Percentiles rank a stretch among this genome's conserved stretches.
Evolutionary conservation across 192 early-diverging fungal genomes (phyloP).

Genomic region (Piromyces sp.): DNA sequence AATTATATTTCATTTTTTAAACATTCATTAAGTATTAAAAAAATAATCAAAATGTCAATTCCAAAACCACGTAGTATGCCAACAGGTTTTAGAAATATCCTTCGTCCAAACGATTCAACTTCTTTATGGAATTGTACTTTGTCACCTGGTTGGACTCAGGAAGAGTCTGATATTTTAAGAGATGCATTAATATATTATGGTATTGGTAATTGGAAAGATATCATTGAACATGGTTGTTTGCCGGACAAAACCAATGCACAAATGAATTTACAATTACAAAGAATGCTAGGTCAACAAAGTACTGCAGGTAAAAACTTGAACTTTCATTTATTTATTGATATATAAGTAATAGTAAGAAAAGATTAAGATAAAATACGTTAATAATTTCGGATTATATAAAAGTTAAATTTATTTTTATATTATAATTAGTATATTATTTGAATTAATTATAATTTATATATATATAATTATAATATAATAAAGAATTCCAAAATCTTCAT

Average conservation of each 20-base stretch:
- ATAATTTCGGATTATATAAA: too few species aligned
- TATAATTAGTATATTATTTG: too few species aligned
- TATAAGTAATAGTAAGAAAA: too few species aligned
- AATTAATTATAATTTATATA: too few species aligned
- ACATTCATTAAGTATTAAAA: too few species aligned
- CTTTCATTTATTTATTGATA: too few species aligned
- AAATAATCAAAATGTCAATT: not conserved
- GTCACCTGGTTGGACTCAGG: constrained; percentile 77
- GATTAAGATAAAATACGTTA: too few species aligned
- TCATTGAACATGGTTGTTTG: constrained; percentile 71
- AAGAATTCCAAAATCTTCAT: constrained; percentile 83
- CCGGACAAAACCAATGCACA: constrained; percentile 95
- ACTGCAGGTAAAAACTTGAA: constrained; percentile 45
- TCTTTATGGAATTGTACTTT: constrained; percentile 90
- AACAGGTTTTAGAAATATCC: constrained; percentile 68
- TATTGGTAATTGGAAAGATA: constrained; percentile 90
- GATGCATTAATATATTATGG: constrained; percentile 77
- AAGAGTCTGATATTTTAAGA: constrained; percentile 66
- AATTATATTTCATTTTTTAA: too few species aligned
- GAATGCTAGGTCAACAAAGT: constrained; percentile 88
- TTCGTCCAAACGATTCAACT: constrained; percentile 83
- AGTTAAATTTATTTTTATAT: too few species aligned
- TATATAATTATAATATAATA: too few species aligned
- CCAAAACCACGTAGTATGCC: constrained; percentile 74
- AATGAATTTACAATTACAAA: constrained; percentile 87